These are phyloP conservation scores for Marchantia polymorpha DNA, from an alignment of 225 moss, liverwort and hornwort genomes.

Conservation along the genomic window DNA sequence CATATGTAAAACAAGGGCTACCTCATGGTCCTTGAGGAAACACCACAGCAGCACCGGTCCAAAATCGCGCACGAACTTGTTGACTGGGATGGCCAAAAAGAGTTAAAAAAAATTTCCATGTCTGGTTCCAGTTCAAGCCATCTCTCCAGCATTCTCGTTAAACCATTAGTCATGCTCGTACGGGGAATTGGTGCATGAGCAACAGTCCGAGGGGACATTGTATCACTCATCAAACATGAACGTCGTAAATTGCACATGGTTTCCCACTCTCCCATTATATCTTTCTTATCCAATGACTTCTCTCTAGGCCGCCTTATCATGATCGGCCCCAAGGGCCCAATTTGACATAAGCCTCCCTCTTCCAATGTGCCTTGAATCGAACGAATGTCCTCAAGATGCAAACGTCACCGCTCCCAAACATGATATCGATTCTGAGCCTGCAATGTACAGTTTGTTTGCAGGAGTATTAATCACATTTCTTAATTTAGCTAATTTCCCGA, in stretches of 20 bases:
- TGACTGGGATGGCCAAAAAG: neutral
- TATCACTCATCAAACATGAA: neutral
- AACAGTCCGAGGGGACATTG: neutral
- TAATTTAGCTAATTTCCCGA: too few species aligned
- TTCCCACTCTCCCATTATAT: neutral
- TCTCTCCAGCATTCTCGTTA: neutral
- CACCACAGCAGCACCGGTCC: neutral
- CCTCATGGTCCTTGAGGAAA: neutral
- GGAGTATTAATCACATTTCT: too few species aligned
- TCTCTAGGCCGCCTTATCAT: neutral
- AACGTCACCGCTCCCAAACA: too few species aligned
- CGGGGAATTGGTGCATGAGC: neutral
- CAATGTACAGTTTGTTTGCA: too few species aligned
- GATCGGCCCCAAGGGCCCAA: too few species aligned
- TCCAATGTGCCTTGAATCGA: too few species aligned
- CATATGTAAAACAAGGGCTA: neutral
- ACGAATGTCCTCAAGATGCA: too few species aligned
- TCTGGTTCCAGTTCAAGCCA: neutral
- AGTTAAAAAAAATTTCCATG: neutral
- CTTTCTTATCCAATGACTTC: neutral
- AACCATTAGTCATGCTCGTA: neutral
- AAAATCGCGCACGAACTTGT: neutral
- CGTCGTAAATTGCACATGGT: neutral
- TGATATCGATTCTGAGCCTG: too few species aligned
- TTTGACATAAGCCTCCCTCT: too few species aligned